These are phyloP conservation scores for Macadamia tetraphylla DNA, from an alignment of 164 flowering plant species.

Conservation along the genomic window DNA sequence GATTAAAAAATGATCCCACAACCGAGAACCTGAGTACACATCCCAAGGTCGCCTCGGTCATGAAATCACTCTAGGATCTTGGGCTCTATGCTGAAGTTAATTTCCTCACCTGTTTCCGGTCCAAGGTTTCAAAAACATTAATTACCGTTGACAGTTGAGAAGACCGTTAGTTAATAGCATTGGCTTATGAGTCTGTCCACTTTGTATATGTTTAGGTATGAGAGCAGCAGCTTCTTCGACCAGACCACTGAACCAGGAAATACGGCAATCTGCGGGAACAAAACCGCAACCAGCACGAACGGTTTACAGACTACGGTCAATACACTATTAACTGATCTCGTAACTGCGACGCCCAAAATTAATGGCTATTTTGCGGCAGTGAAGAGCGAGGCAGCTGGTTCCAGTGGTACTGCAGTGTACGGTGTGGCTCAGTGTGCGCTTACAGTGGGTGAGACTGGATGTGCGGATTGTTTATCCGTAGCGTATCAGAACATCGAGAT, in stretches of 20 bases:
- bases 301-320: constrained; percentile 12
- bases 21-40: too few species aligned
- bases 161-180: too few species aligned
- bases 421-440: constrained; percentile 52
- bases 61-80: too few species aligned
- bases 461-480: constrained; percentile 40
- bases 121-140: too few species aligned
- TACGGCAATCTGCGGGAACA: constrained; percentile 28
- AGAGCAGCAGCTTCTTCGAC: constrained; percentile 37
- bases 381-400: constrained; percentile 13
- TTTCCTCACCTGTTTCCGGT: too few species aligned
- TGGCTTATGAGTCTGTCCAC: too few species aligned
- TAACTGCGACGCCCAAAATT: constrained; percentile 32
- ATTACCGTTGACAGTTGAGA: too few species aligned
- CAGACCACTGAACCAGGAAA: constrained; percentile 34
- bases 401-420: constrained; percentile 17
- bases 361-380: constrained; percentile 36
- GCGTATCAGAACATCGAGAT: constrained; percentile 27
- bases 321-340: constrained; percentile 23
- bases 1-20: too few species aligned
- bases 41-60: too few species aligned
- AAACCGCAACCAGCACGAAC: constrained; percentile 16
- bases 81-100: too few species aligned
- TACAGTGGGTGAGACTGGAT: constrained; percentile 33
- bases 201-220: constrained; percentile 22